Evolutionary conservation across 805 yeast species (phyloP), one percentile per base, ranked within the genome.

Genomic region (Pichia gijzeniarum): DNA sequence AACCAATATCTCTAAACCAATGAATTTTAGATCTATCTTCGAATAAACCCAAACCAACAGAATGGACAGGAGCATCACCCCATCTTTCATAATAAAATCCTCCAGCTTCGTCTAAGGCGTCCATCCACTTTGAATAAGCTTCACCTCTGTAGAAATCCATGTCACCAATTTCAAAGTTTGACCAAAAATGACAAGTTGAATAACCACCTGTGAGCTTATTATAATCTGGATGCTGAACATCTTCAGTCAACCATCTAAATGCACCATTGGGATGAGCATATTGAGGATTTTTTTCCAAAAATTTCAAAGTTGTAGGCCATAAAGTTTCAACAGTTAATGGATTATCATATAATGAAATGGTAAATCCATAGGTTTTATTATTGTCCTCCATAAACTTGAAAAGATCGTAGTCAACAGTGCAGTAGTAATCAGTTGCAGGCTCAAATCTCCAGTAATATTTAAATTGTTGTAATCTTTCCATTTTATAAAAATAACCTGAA

Each of bases 21-120:
- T 88, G 95, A 34, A 88, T 74, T 50, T 74, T 72, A 14, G 72
- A 65, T 57, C 77, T 82, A 56, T 84, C 89, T 20, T 83, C 86
- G 59, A 87, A 85, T 48, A 85, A 61, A 20, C 79, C 79, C 36
- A 85, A 64, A 1, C 90, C 95, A 45, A 87, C 64, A 17, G 88
- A 78, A 59, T 86, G 93, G 2, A 87, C 93, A 1, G 95, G 95
- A 0, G 95, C 95, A 67, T 87, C 95, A 4, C 95, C 95, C 95
- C 95, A 87, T 53, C 95, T 69, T 63, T 89, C 96, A 59, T 87
- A 87, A 61, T 85, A 87, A 58, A 86, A 87, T 13, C 90, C 90
- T 36, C 93, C 93, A 2, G 80, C 69, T n/a, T 70, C 59, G 49
- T 87, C 95, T 40, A 87, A 67, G 53, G 72, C 69, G 38, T 82